These are phyloP conservation scores for Iris macrosiphon DNA, from an alignment of 106 monocot species.

Conservation along the genomic window DNA sequence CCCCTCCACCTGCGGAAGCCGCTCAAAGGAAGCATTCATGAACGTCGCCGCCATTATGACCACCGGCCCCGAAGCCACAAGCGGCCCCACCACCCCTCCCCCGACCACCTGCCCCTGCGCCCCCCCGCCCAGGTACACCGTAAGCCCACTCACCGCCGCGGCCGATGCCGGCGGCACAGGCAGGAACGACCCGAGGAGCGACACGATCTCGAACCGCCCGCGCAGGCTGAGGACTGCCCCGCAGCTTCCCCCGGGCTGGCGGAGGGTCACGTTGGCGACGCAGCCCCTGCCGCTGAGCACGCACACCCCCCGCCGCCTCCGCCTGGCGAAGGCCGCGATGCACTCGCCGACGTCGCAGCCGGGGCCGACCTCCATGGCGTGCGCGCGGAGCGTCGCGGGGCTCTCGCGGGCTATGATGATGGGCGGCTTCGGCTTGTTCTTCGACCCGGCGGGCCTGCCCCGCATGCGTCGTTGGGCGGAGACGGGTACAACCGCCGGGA, in stretches of 20 bases:
- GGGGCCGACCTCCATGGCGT: conserved; percentile 21
- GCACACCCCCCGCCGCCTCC: conserved; percentile 22
- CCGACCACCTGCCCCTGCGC: conserved; percentile 36
- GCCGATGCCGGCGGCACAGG: conserved; percentile 17
- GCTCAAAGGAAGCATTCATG: conserved; percentile 13
- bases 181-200: conserved; percentile 18
- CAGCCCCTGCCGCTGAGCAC: conserved; percentile 20
- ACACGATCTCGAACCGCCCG: conserved; percentile 24
- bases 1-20: conserved; percentile 17
- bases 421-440: conserved; percentile 30
- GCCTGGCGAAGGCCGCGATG: conserved; percentile 21
- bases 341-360: conserved; percentile 23
- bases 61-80: conserved; percentile 16
- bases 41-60: conserved; percentile 18
- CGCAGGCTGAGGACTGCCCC: conserved; percentile 14
- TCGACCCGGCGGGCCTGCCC: conserved; percentile 23
- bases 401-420: conserved; percentile 33
- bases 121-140: conserved; percentile 26
- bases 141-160: conserved; percentile 14
- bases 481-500: no score
- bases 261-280: conserved; percentile 24
- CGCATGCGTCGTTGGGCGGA: conserved; percentile 18
- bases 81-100: conserved; percentile 21
- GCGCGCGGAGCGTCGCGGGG: conserved; percentile 26
- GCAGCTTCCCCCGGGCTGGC: conserved; percentile 18